Evolutionary conservation across 1,139 yeast species (phyloP).

Genomic region (Lodderomyces jiufengensis): DNA sequence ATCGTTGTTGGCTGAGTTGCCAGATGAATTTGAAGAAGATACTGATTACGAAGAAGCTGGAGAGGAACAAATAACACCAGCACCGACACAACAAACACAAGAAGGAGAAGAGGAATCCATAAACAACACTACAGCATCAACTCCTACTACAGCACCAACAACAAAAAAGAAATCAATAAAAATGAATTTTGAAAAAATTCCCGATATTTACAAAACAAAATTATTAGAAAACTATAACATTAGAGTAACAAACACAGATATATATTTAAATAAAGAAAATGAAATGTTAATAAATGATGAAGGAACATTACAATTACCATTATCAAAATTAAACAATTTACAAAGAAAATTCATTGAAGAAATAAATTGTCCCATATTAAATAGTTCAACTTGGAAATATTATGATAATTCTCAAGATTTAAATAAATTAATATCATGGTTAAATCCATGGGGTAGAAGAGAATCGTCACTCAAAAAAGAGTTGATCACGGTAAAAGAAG

Average conservation of each 20-base stretch:
- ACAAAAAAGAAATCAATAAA: constrained; percentile 10
- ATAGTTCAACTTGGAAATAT: constrained; percentile 63
- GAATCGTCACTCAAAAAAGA: constrained; percentile 70
- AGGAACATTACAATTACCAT: constrained; percentile 38
- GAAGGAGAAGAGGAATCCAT: constrained; percentile 6
- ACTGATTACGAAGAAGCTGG: constrained; percentile 10
- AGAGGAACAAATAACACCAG: not conserved
- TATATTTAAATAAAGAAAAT: constrained; percentile 12
- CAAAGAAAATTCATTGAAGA: constrained; percentile 73
- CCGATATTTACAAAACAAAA: constrained; percentile 18
- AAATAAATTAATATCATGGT: constrained; percentile 56
- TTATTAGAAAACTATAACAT: constrained; percentile 19
- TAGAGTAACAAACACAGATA: constrained; percentile 17
- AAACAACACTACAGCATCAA: not conserved
- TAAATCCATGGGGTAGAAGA: constrained; percentile 72
- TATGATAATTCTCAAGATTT: constrained; percentile 64
- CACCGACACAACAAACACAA: not conserved
- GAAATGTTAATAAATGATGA: constrained; percentile 33
- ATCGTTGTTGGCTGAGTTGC: constrained; percentile 5
- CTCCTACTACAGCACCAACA: not conserved
- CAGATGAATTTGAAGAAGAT: constrained; percentile 9
- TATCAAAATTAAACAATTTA: constrained; percentile 33
- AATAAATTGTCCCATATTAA: constrained; percentile 49
- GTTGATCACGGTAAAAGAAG: constrained; percentile 49
- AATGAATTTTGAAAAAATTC: constrained; percentile 18